Evolutionary conservation across 345 rosid genomes (phyloP).

Genomic region (Carallia pectinifolia): DNA sequence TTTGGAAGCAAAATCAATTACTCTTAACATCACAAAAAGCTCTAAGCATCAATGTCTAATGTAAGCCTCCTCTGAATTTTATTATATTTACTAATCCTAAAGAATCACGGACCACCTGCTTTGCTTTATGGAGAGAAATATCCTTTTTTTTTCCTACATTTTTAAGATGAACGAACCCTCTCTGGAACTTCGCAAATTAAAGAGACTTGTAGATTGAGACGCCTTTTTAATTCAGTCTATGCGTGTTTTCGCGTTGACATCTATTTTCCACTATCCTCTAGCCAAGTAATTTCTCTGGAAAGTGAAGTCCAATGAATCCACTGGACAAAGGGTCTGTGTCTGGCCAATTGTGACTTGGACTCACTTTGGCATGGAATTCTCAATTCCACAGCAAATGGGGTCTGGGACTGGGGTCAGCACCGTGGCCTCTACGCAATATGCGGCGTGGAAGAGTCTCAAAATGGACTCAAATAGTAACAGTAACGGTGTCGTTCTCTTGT

Average conservation of each 20-base stretch:
- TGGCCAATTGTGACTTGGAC: neutral
- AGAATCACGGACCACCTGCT: conserved; percentile 40
- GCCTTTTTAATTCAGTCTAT: too few species aligned
- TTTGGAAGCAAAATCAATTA: conserved; percentile 8
- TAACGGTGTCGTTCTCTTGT: neutral
- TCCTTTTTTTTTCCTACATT: conserved; percentile 6
- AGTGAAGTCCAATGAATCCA: too few species aligned
- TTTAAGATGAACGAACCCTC: neutral
- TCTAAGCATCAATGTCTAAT: too few species aligned
- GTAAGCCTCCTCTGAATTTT: too few species aligned
- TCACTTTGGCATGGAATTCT: neutral
- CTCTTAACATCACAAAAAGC: too few species aligned
- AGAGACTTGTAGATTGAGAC: neutral
- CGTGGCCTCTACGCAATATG: conserved; percentile 18
- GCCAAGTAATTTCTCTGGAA: too few species aligned
- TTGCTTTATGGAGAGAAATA: conserved; percentile 25
- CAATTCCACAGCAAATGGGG: neutral
- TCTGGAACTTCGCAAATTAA: neutral
- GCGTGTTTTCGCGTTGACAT: too few species aligned
- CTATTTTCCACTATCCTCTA: too few species aligned
- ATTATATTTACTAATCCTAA: conserved; percentile 6
- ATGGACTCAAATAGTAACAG: too few species aligned
- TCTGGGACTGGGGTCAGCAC: neutral
- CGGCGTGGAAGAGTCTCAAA: conserved; percentile 11
- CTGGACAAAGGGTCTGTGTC: too few species aligned